A percentile compares a stretch with the other conserved stretches of the same genome.
Conservation (phyloP, 768 basidiomycete genomes). For the Macrolepiota fuliginosa region DNA sequence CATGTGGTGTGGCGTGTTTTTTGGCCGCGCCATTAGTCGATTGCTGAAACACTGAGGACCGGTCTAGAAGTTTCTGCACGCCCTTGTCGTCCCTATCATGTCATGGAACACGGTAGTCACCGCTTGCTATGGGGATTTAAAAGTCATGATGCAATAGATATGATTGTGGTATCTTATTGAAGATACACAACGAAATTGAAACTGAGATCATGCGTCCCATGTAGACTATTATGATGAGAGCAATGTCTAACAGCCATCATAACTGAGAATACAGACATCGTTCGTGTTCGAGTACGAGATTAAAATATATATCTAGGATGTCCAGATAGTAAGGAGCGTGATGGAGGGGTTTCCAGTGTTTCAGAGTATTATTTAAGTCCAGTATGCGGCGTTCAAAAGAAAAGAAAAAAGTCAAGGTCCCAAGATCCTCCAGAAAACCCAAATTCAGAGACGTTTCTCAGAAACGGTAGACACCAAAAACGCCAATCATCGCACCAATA, state of each 20-base stretch:
- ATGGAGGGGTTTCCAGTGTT: conserved; percentile 3
- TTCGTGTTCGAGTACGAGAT: not conserved
- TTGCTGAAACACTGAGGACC: too few relatives aligned
- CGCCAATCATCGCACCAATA: conserved; percentile 35
- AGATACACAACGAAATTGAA: too few relatives aligned
- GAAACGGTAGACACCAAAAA: conserved; percentile 20
- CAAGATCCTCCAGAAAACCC: not conserved
- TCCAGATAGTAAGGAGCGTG: conserved; percentile 6
- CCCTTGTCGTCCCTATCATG: too few relatives aligned
- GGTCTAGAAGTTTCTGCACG: too few relatives aligned
- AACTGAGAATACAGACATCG: not conserved
- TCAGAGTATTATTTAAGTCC: not conserved
- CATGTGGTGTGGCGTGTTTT: too few relatives aligned
- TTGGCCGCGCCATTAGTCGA: too few relatives aligned
- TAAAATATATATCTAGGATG: conserved; percentile 5
- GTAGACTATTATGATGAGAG: not conserved
- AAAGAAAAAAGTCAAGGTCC: not conserved
- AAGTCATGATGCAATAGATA: too few relatives aligned
- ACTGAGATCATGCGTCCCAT: too few relatives aligned
- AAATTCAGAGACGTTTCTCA: conserved; percentile 7
- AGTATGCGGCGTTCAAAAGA: not conserved
- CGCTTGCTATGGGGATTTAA: too few relatives aligned
- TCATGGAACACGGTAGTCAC: too few relatives aligned
- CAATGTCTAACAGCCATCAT: not conserved
- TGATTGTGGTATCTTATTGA: too few relatives aligned